Percentiles rank a stretch among this genome's conserved stretches.
Evolutionary conservation across 2,329 filamentous ascomycete species (phyloP).

Genomic region (Epichloe bromicola): DNA sequence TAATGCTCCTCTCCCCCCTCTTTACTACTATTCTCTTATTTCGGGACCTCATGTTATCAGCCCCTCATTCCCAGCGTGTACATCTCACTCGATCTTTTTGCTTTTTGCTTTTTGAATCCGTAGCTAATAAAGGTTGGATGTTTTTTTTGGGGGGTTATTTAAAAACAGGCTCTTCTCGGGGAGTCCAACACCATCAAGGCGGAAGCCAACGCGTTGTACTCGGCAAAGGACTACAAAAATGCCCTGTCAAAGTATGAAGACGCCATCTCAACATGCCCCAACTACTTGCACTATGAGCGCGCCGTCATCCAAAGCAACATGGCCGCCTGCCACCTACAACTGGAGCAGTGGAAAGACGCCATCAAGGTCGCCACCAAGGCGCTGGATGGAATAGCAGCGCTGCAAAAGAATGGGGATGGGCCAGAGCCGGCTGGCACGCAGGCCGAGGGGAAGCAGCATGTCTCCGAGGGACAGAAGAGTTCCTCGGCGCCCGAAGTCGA

Average conservation of each 20-base stretch:
- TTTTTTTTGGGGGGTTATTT: neutral
- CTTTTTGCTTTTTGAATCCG: no score
- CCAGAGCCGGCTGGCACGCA: slow-evolving; percentile 25
- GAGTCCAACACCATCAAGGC: slow-evolving; percentile 63
- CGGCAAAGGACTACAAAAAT: slow-evolving; percentile 54
- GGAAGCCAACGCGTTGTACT: slow-evolving; percentile 70
- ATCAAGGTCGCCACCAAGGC: slow-evolving; percentile 60
- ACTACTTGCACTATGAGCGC: slow-evolving; percentile 76
- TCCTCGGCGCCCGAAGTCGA: slow-evolving; percentile 10
- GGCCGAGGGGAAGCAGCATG: neutral
- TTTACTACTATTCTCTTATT: no score
- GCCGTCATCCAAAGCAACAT: slow-evolving; percentile 84
- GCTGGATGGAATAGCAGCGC: slow-evolving; percentile 55
- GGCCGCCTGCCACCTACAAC: slow-evolving; percentile 74
- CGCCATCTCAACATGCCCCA: slow-evolving; percentile 65
- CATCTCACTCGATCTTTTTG: neutral
- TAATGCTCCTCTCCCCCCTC: no score
- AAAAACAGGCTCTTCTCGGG: slow-evolving; percentile 56
- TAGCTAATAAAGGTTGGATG: neutral
- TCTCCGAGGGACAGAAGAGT: neutral
- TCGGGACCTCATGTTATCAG: neutral
- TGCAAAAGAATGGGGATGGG: slow-evolving; percentile 26
- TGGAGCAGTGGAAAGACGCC: slow-evolving; percentile 75
- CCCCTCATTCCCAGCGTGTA: neutral
- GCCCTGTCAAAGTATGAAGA: slow-evolving; percentile 75